Evolutionary conservation across 1,284 basidiomycete genomes (phyloP), one percentile per base, ranked within the genome.

Genomic region (Tilletia walkeri): DNA sequence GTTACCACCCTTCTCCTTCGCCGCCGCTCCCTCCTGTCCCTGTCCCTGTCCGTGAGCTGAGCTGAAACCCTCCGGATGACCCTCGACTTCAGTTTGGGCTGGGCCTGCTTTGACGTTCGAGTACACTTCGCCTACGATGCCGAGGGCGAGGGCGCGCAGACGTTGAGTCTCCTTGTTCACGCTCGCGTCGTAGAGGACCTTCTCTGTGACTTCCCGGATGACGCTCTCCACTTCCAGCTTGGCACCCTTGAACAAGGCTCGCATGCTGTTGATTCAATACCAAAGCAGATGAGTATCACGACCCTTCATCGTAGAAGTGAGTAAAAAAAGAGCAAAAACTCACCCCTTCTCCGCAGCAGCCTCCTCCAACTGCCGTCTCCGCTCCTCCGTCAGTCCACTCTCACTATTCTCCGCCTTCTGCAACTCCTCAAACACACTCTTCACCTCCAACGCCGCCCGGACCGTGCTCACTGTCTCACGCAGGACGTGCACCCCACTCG

Each of bases 201-300:
- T 88, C 78, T 99, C 95, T 82, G 93, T 95, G 0, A 93, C 93
- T 84, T 98, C 95, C 48, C 95, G 89, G 10, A 99, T 87, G 41
- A 99, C 90, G 18, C 91, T 92, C 84, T 99, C 95, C 66, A 98
- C 89, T 84, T 98, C 95, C 20, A 98, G 89, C 82, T 96, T 97
- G 36, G 95, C 91, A 3, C 95, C 94, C 70, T 84, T 84, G 71
- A 84, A 84, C 36, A 84, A 65, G 0, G 83, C 81, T 16, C 78
- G 76, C 78, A 82, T 81, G 3, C 70, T 73, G 65, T 20, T 65
- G 4, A 34, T 14, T 14, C 6, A n/a, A 67, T 2, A 49, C 12
- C 24, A n/a, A 14, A 20, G 56, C 14, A 59, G 24, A 34, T 12
- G 30, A 14, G 12, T 59, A 24, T 59, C 16, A 59, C 12, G 16